These are phyloP conservation scores for Trichoderma hamatum DNA, from an alignment of 2,329 filamentous ascomycete species.

Conservation along the genomic window DNA sequence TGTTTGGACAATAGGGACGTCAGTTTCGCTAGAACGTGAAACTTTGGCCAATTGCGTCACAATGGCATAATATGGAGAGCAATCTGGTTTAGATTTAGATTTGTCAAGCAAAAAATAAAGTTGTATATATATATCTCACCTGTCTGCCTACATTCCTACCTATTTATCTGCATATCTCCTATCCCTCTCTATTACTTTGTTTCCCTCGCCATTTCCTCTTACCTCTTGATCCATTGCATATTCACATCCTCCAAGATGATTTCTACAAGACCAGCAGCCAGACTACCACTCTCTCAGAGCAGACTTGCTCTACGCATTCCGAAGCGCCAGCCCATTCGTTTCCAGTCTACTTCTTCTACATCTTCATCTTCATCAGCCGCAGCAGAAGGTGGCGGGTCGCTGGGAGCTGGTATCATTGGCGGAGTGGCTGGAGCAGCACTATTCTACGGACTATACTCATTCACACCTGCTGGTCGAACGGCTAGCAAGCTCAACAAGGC, in stretches of 20 bases:
- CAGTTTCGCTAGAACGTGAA: not conserved
- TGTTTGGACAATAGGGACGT: not conserved
- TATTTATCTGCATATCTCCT: not conserved
- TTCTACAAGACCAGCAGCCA: constrained; percentile 22
- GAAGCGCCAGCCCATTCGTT: constrained; percentile 19
- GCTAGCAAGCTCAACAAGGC: constrained; percentile 50
- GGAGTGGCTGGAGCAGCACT: constrained; percentile 48
- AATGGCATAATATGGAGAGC: constrained; percentile 17
- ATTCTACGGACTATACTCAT: constrained; percentile 49
- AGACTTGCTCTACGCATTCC: constrained; percentile 6
- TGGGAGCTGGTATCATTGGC: constrained; percentile 48
- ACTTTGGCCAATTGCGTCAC: constrained; percentile 21
- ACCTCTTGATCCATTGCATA: not conserved
- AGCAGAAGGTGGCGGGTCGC: constrained; percentile 28
- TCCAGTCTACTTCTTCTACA: constrained; percentile 21
- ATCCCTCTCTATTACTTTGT: not conserved
- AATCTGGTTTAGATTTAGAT: not conserved
- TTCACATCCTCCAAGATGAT: constrained; percentile 5
- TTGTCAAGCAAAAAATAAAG: not conserved
- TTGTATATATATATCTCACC: not conserved
- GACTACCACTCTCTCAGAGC: constrained; percentile 10
- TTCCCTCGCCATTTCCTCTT: not conserved
- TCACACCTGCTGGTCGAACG: constrained; percentile 49
- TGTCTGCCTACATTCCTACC: not conserved
- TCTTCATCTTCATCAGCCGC: constrained; percentile 4